Conservation (phyloP, 352 stramenopile species). For the Phytophthora pluvialis region DNA sequence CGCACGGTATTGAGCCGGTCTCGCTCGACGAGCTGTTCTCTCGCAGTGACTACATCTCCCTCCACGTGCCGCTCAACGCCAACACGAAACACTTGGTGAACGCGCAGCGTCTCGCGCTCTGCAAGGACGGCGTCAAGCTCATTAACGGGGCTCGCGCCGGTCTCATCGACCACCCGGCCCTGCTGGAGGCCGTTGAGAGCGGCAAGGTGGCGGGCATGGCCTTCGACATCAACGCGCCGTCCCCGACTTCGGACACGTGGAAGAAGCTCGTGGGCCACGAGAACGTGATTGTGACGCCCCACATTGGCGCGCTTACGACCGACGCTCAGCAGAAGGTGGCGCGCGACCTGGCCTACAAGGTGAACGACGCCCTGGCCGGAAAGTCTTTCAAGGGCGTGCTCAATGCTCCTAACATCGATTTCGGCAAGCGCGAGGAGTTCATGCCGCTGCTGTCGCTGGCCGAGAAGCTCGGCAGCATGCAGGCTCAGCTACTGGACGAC, state of each 20-base stretch:
- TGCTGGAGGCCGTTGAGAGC: conserved; percentile 88
- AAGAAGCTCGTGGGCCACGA: conserved; percentile 85
- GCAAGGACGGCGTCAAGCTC: conserved; percentile 93
- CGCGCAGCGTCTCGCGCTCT: conserved; percentile 74
- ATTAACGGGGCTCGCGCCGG: conserved; percentile 95
- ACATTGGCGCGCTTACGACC: conserved; percentile 95
- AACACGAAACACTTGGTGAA: conserved; percentile 93
- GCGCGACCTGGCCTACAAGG: conserved; percentile 89
- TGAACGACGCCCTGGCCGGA: conserved; percentile 92
- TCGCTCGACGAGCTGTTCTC: conserved; percentile 87
- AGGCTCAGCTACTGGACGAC: conserved; percentile 85
- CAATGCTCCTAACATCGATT: conserved; percentile 96
- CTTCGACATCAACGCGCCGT: conserved; percentile 76
- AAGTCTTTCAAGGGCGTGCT: conserved; percentile 94
- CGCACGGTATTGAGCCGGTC: conserved; percentile 86
- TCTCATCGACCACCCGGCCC: conserved; percentile 92
- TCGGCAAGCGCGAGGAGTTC: conserved; percentile 77
- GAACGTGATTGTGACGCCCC: conserved; percentile 93
- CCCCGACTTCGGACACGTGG: conserved; percentile 56
- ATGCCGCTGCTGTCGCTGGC: conserved; percentile 89
- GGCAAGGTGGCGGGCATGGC: conserved; percentile 79
- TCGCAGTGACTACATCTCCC: conserved; percentile 95
- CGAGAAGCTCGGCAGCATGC: conserved; percentile 92
- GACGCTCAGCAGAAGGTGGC: conserved; percentile 95
- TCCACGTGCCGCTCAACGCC: conserved; percentile 97